Evolutionary conservation across 306 rosid species (phyloP), one percentile per base, ranked within the genome.

Genomic region (Notholithocarpus densiflorus): DNA sequence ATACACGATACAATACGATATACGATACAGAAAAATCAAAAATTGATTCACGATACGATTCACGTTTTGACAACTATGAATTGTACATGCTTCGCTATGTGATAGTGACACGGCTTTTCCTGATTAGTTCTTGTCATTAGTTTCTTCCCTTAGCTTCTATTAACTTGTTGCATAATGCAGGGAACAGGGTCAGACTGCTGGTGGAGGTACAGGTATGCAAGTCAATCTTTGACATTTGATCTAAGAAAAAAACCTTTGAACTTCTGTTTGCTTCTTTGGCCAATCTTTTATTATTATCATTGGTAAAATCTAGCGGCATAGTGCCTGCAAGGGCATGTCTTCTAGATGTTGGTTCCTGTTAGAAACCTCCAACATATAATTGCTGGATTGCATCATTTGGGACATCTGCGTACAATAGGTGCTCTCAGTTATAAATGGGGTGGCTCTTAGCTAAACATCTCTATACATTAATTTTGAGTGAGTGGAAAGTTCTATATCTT

Each of bases 171-270:
- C 23, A 48, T 60, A 66, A 53, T 70, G 82, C 86, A 86, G 89
- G 82, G 83, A 62, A 40, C 75, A 76, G 21, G 73, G 80, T 43
- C 85, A 80, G 79, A 80, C 78, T 53, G 86, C 73, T 76, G 89
- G 82, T 76, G 89, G 82, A 82, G 62, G 68, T 72, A n/a, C 82
- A 86, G 87, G 87, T 86, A 86, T 68, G 71, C 60, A 29, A 76
- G 84, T 68, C 59, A 13, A 54, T 82, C 34, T 34, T 45, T 61
- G 71, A 27, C 21, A 29, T 68, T 34, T 40, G 19, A 18, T 10
- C 6, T 8, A 18, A n/a, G 24, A 59, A 7, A 3, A 6, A n/a
- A 59, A 10, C 17, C 53, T 48, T 48, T 12, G 53, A 48, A 48
- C 53, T 3, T 48, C 53, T 48, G 53, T 48, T 48, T 26, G 68